Conservation (phyloP, 2,329 filamentous ascomycete genomes). For the Colletotrichum cuscutae region DNA sequence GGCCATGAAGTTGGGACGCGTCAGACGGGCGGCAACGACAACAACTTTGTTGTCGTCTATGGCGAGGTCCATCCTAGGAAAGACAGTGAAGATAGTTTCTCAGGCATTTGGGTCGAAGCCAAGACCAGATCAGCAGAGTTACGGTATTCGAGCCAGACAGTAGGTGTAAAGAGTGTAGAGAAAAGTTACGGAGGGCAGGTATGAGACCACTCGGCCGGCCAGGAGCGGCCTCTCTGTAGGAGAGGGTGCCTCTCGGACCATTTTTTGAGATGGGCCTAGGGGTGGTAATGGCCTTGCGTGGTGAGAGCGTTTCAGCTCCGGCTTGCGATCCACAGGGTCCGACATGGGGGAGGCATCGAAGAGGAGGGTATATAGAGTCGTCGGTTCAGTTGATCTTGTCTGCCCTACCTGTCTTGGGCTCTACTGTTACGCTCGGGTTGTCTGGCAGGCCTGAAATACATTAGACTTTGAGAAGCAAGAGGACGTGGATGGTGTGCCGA, state of each 20-base stretch:
- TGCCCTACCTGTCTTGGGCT: not conserved
- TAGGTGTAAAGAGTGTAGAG: too few relatives aligned
- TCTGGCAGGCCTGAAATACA: not conserved
- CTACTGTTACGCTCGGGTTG: not conserved
- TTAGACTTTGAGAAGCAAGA: not conserved
- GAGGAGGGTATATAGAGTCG: not conserved
- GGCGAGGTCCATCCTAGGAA: not conserved
- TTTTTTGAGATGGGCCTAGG: not conserved
- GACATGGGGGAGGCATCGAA: not conserved
- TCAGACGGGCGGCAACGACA: not conserved
- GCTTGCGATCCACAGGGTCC: not conserved
- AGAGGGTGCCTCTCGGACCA: not conserved
- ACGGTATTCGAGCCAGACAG: too few relatives aligned
- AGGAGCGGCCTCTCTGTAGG: not conserved
- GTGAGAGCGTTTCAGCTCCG: constrained; percentile 21
- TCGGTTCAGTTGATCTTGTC: not conserved
- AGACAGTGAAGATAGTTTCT: not conserved
- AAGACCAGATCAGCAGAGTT: constrained; percentile 8
- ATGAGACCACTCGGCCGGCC: constrained; percentile 1
- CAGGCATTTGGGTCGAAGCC: not conserved
- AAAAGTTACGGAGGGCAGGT: not conserved
- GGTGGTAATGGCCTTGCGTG: constrained; percentile 1
- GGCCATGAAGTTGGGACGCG: not conserved
- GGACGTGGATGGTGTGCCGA: not conserved
- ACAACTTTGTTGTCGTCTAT: not conserved